Base-by-base conservation (phyloP, 2,329 filamentous ascomycete genomes). In the Arthrinium phaeospermum region DNA sequence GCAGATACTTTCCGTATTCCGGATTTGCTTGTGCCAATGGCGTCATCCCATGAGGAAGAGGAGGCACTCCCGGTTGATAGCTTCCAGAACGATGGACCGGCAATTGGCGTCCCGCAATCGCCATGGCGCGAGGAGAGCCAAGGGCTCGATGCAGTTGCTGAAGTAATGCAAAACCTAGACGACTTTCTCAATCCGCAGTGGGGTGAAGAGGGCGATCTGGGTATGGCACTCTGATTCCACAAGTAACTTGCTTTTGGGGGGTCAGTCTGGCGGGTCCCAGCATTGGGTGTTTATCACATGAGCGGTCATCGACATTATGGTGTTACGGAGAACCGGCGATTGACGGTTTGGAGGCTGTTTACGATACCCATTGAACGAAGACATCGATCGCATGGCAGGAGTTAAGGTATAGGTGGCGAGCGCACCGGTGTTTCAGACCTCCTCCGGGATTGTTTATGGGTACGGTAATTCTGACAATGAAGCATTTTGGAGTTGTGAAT, bases 161-260 rank as follows among this genome's bases (percentile, higher is more conserved):
- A 80, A 5, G 85, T 87, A 0, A 78, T 87, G 72, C 80, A 83
- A 27, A 85, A 87, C 73, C 76, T 87, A 7, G 82, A 82, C 69
- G 83, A 86, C 24, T 87, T 86, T 71, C 75, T 87, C 10, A 82
- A 83, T 53, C 73, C 77, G 27, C 68, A 71, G 22, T 85, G 83
- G 82, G 81, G 83, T 70, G 78, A 83, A 12, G 80, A 85, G 37
- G 73, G 73, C 83, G 22, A 77, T 79, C 67, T 80, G 80, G 71
- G 78, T 74, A 10, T 84, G 71, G 14, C 46, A 41, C 16, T 68
- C 53, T 24, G 53, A 68, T 47, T 67, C 30, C 44, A 67, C 46
- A 44, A 67, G 7, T 47, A 19, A 30, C 6, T 68, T n/a, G 45
- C 45, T 69, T 37, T 19, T 46, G 37, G 67, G 45, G 45, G 7